A percentile compares a stretch with the other conserved stretches of the same genome.
Conservation (phyloP, 2,329 filamentous ascomycete species). For the Ceratocystis cacaofunesta region DNA sequence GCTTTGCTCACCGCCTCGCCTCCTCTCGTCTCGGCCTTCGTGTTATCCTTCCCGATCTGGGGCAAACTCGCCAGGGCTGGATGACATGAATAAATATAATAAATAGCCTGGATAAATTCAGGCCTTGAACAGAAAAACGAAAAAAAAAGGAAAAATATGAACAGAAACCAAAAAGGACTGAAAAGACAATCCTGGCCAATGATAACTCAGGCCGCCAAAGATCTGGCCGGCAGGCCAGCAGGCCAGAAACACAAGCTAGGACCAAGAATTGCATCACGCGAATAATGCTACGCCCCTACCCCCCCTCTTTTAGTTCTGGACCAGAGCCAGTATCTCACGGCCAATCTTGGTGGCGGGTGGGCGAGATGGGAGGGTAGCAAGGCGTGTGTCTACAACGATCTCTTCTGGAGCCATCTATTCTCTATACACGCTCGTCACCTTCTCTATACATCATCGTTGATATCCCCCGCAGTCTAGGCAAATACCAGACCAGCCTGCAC, state of each 20-base stretch:
- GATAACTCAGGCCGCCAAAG: background rate
- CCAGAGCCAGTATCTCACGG: background rate
- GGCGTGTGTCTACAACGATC: background rate
- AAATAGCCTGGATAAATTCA: too few relatives aligned
- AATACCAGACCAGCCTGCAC: background rate
- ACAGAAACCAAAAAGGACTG: background rate
- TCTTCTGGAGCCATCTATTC: background rate
- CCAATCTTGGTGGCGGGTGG: background rate
- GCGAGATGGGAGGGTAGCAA: background rate
- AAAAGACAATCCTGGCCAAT: background rate
- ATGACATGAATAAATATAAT: too few relatives aligned
- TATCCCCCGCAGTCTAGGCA: background rate
- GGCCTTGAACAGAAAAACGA: too few relatives aligned
- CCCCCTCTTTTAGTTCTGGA: background rate
- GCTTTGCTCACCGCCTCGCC: constrained; percentile 1
- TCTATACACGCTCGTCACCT: background rate
- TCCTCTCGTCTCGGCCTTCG: background rate
- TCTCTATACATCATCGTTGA: background rate
- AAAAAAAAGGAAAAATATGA: too few relatives aligned
- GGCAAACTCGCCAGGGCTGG: background rate
- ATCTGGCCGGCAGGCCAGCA: background rate
- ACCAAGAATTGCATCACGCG: background rate
- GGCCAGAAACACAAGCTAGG: background rate
- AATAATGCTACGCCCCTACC: background rate
- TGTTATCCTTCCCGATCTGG: constrained; percentile 5